Percentiles rank a stretch among this genome's conserved stretches.
Conservation (phyloP, 345 rosid genomes). For the Boechera stricta region DNA sequence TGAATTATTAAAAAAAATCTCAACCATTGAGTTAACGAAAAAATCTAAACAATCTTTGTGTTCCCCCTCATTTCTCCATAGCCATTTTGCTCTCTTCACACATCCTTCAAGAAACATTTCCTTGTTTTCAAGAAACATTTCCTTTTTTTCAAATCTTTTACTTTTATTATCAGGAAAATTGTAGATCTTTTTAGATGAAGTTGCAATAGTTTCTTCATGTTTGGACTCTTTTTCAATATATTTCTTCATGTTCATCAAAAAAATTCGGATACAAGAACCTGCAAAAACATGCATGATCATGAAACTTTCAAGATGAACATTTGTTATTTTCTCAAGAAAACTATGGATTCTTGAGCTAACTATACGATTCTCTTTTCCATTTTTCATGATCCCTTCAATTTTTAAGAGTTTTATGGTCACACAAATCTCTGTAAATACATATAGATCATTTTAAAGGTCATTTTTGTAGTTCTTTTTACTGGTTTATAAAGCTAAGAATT, state of each 20-base stretch:
- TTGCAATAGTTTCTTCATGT: background rate
- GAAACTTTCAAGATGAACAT: background rate
- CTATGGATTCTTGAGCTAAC: slow-evolving; percentile 1
- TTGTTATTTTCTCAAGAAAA: background rate
- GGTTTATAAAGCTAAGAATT: background rate
- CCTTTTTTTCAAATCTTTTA: background rate
- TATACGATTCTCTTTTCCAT: background rate
- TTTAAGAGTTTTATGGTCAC: background rate
- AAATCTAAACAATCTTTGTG: background rate
- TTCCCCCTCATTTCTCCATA: slow-evolving; percentile 12
- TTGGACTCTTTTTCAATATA: background rate
- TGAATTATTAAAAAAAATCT: background rate
- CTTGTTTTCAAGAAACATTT: background rate
- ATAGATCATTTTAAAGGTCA: background rate
- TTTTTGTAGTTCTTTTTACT: background rate
- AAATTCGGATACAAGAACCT: slow-evolving; percentile 2
- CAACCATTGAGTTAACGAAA: slow-evolving; percentile 31
- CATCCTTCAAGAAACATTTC: slow-evolving; percentile 3
- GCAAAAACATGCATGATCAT: slow-evolving; percentile 10
- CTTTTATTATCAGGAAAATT: background rate
- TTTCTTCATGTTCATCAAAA: background rate
- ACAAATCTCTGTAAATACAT: background rate
- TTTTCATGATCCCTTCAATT: background rate
- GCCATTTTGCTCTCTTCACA: slow-evolving; percentile 27
- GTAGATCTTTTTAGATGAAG: background rate